These are phyloP conservation scores for Trypanosoma boissoni DNA, from an alignment of 208 protist species.

Conservation along the genomic window DNA sequence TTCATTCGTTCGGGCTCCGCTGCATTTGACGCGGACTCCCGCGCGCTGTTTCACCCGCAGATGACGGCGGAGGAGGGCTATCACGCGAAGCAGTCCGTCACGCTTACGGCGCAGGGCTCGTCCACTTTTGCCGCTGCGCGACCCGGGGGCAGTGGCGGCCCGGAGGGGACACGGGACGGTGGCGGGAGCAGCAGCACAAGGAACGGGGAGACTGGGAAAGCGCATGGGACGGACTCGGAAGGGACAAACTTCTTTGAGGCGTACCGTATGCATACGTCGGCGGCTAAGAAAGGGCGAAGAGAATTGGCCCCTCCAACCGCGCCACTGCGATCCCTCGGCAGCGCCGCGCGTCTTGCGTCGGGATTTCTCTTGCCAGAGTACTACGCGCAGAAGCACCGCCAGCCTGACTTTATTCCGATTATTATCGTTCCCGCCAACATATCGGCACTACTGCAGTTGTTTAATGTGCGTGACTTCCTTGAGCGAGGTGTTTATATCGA, in stretches of 20 bases:
- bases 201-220: neutral
- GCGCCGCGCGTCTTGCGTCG: conserved; percentile 41
- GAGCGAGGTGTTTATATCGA: conserved; percentile 78
- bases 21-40: conserved; percentile 34
- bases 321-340: conserved; percentile 27
- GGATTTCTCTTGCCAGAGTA: conserved; percentile 42
- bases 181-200: too few species aligned
- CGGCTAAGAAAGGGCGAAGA: neutral
- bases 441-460: conserved; percentile 73
- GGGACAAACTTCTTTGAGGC: conserved; percentile 48
- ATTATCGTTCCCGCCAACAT: conserved; percentile 71
- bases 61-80: conserved; percentile 66
- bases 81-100: conserved; percentile 21
- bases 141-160: neutral
- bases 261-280: conserved; percentile 21
- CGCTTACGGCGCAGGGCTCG: neutral
- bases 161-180: too few species aligned
- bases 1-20: conserved; percentile 38
- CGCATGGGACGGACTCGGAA: conserved; percentile 4
- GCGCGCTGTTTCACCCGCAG: conserved; percentile 43
- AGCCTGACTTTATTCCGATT: conserved; percentile 82
- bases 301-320: neutral
- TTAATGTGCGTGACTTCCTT: conserved; percentile 82
- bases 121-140: neutral
- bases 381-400: conserved; percentile 37